phyloP scores from a whole-genome alignment of 2,329 filamentous ascomycete genomes.

The Colletotrichum tofieldiae region DNA sequence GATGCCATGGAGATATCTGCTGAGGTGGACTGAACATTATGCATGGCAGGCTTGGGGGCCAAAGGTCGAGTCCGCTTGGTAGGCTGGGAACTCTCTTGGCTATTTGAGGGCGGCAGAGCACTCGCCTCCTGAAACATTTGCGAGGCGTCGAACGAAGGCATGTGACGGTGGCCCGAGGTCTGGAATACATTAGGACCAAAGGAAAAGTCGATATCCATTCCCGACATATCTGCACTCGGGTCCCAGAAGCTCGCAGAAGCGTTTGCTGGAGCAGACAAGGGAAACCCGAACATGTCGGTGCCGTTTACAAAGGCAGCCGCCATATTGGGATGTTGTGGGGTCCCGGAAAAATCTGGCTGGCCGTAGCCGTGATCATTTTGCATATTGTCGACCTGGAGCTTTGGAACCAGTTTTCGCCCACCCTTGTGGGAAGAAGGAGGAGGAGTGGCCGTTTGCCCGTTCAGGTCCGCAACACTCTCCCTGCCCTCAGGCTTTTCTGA shows the following conservation, averaged over 20 bases:
- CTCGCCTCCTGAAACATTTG: conserved; percentile 69
- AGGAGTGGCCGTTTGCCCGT: conserved; percentile 71
- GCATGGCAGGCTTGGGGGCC: conserved; percentile 65
- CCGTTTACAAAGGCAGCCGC: conserved; percentile 60
- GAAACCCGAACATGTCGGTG: conserved; percentile 73
- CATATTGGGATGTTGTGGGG: conserved; percentile 66
- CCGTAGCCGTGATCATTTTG: conserved; percentile 71
- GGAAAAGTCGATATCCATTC: conserved; percentile 74
- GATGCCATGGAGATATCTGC: conserved; percentile 53
- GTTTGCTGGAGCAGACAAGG: conserved; percentile 71
- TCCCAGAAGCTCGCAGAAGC: conserved; percentile 73
- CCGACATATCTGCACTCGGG: conserved; percentile 62
- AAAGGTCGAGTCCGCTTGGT: conserved; percentile 62
- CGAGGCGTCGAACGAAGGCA: conserved; percentile 68
- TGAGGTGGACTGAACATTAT: conserved; percentile 43
- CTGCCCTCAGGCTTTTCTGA: conserved; percentile 64
- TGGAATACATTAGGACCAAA: conserved; percentile 63
- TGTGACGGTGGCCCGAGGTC: conserved; percentile 60
- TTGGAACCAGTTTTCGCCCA: conserved; percentile 69
- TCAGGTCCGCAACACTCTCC: conserved; percentile 55
- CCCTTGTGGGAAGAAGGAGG: conserved; percentile 72
- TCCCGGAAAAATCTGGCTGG: conserved; percentile 66
- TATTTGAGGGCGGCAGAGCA: conserved; percentile 49
- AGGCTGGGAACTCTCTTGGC: conserved; percentile 48
- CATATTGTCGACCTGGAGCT: conserved; percentile 64